A percentile compares a stretch with the other conserved stretches of the same genome.
Conservation (phyloP, 2,329 filamentous ascomycete genomes). For the Ramularia collo-cygni region DNA sequence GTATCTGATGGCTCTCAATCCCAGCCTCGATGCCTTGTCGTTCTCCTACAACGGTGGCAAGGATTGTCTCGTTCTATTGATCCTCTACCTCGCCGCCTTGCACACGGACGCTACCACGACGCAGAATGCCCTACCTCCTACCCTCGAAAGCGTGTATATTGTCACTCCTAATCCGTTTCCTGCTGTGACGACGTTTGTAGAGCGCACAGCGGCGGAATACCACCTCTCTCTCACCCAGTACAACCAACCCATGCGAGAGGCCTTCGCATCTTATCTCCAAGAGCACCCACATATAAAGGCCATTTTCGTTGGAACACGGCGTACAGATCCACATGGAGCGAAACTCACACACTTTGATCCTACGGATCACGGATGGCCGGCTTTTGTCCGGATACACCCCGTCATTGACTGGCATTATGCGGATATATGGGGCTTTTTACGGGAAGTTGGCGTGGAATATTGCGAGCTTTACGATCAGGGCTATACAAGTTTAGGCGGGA, state of each 20-base stretch:
- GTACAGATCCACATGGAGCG: constrained; percentile 87
- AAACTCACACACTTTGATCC: constrained; percentile 72
- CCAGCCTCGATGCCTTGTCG: constrained; percentile 68
- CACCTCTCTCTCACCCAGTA: constrained; percentile 70
- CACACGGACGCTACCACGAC: constrained; percentile 31
- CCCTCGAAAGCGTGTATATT: constrained; percentile 83
- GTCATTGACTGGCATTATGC: constrained; percentile 97
- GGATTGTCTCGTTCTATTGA: constrained; percentile 86
- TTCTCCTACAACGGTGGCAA: constrained; percentile 97
- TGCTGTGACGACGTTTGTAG: constrained; percentile 80
- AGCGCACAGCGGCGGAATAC: constrained; percentile 58
- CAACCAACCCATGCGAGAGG: constrained; percentile 69
- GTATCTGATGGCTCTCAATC: neutral
- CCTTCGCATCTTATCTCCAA: constrained; percentile 68
- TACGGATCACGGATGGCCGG: constrained; percentile 85
- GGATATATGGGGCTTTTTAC: constrained; percentile 88
- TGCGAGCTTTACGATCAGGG: constrained; percentile 82
- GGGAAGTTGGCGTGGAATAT: constrained; percentile 71
- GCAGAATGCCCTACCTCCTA: constrained; percentile 34
- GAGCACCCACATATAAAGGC: constrained; percentile 61
- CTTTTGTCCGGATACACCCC: constrained; percentile 87
- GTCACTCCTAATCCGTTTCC: constrained; percentile 75
- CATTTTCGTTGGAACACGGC: constrained; percentile 78
- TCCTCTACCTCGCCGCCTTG: constrained; percentile 70
- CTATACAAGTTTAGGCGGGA: constrained; percentile 89